Base-by-base conservation (phyloP, 345 rosid genomes). In the Arabidopsis arenosa region DNA sequence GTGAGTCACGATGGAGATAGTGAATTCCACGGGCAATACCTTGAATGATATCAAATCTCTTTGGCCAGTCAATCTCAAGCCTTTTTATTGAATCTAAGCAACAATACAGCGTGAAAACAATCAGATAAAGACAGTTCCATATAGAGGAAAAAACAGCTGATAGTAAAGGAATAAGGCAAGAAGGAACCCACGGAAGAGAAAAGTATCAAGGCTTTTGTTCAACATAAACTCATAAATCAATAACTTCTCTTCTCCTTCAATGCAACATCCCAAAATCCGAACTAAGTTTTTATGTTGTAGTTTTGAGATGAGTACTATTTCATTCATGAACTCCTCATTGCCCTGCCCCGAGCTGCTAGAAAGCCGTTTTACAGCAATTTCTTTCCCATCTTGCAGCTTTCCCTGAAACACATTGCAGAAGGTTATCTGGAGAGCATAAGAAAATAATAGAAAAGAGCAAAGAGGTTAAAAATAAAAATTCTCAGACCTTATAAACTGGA, bases 221-320 rank as follows among this genome's bases (percentile, higher is more conserved):
- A 80, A 80, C 79, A 89, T 54, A 62, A 75, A 88, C 70, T 89
- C 92, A 47, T 88, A 89, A 18, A 89, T 66, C 48, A 89, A 32
- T 67, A 86, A 70, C 69, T 59, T 75, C 39, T 75, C 92, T 9
- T 82, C 88, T 33, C 68, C 75, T 10, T 83, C 72, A 28, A 81
- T 73, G 83, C 92, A 85, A 43, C 79, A 88, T 26, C 93, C 93
- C 2, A 91, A 39, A 36, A 89, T 79, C 64, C 77, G 82, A 4
- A 85, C 89, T 63, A 89, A 87, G 70, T 91, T 89, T 48, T 82
- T 73, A 62, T 91, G 95, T 65, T 91, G 95, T 36, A 91, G 93
- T 63, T 83, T 88, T 70, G 86, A 75, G 41, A 82, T 79, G 39
- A 79, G 59, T 39, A 18, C 62, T 62, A 76, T 68, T 26, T 76